Evolutionary conservation across 345 rosid species (phyloP), one percentile per base, ranked within the genome.

Genomic region (Euphorbia lathyris): DNA sequence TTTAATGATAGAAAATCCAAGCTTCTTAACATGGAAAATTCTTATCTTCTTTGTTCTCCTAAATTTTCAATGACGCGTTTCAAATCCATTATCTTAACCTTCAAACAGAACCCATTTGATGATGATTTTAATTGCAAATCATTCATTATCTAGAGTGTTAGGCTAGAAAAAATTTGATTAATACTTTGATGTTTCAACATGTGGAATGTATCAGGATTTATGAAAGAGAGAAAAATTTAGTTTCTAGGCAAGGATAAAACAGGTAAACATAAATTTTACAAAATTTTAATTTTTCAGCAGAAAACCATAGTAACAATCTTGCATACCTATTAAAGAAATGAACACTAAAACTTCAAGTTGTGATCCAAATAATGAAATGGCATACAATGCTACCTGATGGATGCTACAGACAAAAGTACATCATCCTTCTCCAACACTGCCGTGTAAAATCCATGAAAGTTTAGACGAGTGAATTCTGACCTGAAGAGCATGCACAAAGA

Each of bases 361-460:
- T 19, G 10, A 52, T 48, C 45, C 56, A 52, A 70, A 65, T 45
- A 45, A 65, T 9, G 34, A 30, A 32, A 57, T 16, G 25, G 20
- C 53, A 17, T 58, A 65, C 58, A 68, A 50, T 57, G 72, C 61
- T 77, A 93, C 98, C 98, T 91, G 86, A 93, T 76, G n/a, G 94
- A 89, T 73, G 98, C 98, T 68, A 79, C 98, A 61, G 95, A 82
- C 70, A 94, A 79, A 81, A 94, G 71, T 73, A 83, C 83, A 63
- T 94, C 98, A 65, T 89, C 87, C 67, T 86, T 91, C 83, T 94
- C 97, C 92, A 94, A 81, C 66, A 88, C 91, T 77, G 84, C 72
- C n/a, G 97, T 85, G 82, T 86, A 87, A 80, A 94, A 94, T 66
- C 92, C 92, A 45, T 71, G 85, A 77, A 86, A 94, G 83, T 94